phyloP scores from a whole-genome alignment of 495 filamentous ascomycete genomes.

The Parmelia sp. region DNA sequence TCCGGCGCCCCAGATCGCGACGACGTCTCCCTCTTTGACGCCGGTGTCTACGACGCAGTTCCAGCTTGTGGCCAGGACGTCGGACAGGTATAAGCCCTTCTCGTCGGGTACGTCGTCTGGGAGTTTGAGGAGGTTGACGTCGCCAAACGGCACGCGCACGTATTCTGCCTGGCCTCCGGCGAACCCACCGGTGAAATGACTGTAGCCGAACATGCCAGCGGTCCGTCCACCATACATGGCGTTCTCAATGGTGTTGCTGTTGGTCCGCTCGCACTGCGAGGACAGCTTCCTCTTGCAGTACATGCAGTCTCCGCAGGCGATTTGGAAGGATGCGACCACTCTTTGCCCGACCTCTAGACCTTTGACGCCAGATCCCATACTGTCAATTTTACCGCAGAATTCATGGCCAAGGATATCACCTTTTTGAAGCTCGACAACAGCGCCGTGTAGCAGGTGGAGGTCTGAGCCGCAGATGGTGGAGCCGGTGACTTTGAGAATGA shows the following conservation, averaged over 20 bases:
- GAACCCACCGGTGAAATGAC: constrained; percentile 76
- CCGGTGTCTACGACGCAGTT: constrained; percentile 79
- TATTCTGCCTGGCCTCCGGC: constrained; percentile 89
- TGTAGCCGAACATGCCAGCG: constrained; percentile 55
- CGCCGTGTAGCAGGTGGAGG: constrained; percentile 71
- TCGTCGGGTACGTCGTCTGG: constrained; percentile 81
- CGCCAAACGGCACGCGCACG: constrained; percentile 73
- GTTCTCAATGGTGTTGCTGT: constrained; percentile 60
- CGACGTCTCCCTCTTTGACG: constrained; percentile 69
- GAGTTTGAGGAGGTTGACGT: constrained; percentile 73
- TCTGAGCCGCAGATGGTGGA: constrained; percentile 84
- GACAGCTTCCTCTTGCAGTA: constrained; percentile 71
- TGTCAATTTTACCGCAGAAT: constrained; percentile 76
- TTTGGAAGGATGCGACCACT: constrained; percentile 83
- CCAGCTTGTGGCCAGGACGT: constrained; percentile 73
- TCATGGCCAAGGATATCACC: constrained; percentile 91
- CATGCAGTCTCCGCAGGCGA: constrained; percentile 62
- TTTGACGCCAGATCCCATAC: constrained; percentile 55
- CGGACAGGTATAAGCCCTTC: constrained; percentile 76
- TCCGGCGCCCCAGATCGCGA: constrained; percentile 76
- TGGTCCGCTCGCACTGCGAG: constrained; percentile 75
- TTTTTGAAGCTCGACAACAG: constrained; percentile 64
- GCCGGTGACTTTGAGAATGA: constrained; percentile 79
- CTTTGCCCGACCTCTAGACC: constrained; percentile 61
- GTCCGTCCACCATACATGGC: constrained; percentile 68